These are phyloP conservation scores for Scorias spongiosa DNA, from an alignment of 2,329 filamentous ascomycete genomes.

Conservation along the genomic window DNA sequence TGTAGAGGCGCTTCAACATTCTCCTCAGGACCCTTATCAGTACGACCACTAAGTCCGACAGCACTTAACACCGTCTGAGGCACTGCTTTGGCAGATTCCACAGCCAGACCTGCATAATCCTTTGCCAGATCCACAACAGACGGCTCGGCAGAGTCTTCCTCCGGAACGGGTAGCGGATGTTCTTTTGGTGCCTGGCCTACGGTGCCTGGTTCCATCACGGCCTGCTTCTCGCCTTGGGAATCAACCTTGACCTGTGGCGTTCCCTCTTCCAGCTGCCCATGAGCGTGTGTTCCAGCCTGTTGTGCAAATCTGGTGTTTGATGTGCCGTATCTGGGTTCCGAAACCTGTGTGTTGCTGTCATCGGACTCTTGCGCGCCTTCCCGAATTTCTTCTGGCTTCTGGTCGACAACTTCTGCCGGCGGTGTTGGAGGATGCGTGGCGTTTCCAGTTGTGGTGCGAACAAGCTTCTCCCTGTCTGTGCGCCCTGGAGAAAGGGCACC, in stretches of 20 bases:
- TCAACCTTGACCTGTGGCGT: slow-evolving; percentile 29
- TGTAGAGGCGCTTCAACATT: slow-evolving; percentile 7
- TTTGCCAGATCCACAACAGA: slow-evolving; percentile 30
- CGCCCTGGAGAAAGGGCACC: slow-evolving; percentile 15
- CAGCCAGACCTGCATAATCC: slow-evolving; percentile 17
- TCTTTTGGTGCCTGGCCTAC: slow-evolving; percentile 36
- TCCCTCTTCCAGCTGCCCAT: slow-evolving; percentile 25
- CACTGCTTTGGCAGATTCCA: slow-evolving; percentile 15
- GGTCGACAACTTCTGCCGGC: slow-evolving; percentile 2
- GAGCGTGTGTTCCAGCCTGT: slow-evolving; percentile 29
- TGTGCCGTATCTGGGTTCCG: slow-evolving; percentile 21
- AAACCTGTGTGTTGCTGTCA: background rate
- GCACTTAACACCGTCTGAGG: slow-evolving; percentile 20
- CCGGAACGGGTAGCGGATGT: slow-evolving; percentile 18
- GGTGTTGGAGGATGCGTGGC: slow-evolving; percentile 11
- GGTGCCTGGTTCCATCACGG: slow-evolving; percentile 32
- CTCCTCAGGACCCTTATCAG: slow-evolving; percentile 12
- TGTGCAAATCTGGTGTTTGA: slow-evolving; percentile 26
- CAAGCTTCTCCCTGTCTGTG: slow-evolving; percentile 2
- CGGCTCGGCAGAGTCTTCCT: slow-evolving; percentile 18
- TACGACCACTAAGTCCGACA: slow-evolving; percentile 14
- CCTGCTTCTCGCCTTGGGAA: slow-evolving; percentile 29
- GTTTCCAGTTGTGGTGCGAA: slow-evolving; percentile 8
- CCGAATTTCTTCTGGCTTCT: background rate
- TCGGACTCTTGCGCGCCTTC: slow-evolving; percentile 1